These are phyloP conservation scores for Singerocomus inundabilis DNA, from an alignment of 1,284 basidiomycete species.

Conservation along the genomic window DNA sequence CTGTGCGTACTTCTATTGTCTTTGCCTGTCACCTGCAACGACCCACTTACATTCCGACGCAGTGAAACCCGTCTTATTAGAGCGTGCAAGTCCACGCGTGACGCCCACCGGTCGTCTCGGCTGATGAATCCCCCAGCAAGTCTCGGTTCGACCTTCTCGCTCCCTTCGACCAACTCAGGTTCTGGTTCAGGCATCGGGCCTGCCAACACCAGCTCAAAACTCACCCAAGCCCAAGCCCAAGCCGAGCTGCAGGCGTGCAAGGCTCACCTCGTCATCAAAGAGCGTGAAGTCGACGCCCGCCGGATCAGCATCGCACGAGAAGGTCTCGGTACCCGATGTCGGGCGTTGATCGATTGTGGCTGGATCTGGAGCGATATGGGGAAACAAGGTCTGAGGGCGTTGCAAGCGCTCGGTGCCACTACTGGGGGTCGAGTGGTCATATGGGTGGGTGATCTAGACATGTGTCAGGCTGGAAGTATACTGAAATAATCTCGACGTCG, in stretches of 20 bases:
- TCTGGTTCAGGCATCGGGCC: slow-evolving; percentile 12
- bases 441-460: no score
- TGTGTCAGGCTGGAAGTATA: no score
- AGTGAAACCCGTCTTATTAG: slow-evolving; percentile 78
- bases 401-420: slow-evolving; percentile 39
- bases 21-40: neutral
- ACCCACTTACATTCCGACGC: no score
- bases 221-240: slow-evolving; percentile 61
- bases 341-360: no score
- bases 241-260: slow-evolving; percentile 83
- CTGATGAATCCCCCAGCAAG: no score
- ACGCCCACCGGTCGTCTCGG: no score
- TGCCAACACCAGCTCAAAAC: no score
- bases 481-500: slow-evolving; percentile 8
- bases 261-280: slow-evolving; percentile 63
- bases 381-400: slow-evolving; percentile 47
- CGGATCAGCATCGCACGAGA: no score
- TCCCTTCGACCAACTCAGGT: slow-evolving; percentile 35
- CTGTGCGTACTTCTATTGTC: no score
- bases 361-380: slow-evolving; percentile 66
- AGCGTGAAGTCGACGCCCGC: slow-evolving; percentile 59
- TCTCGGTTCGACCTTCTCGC: slow-evolving; percentile 36
- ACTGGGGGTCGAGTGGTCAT: no score
- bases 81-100: slow-evolving; percentile 59
- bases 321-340: no score